These are phyloP conservation scores for Hirsutella minnesotensis DNA, from an alignment of 2,329 filamentous ascomycete genomes.

Conservation along the genomic window DNA sequence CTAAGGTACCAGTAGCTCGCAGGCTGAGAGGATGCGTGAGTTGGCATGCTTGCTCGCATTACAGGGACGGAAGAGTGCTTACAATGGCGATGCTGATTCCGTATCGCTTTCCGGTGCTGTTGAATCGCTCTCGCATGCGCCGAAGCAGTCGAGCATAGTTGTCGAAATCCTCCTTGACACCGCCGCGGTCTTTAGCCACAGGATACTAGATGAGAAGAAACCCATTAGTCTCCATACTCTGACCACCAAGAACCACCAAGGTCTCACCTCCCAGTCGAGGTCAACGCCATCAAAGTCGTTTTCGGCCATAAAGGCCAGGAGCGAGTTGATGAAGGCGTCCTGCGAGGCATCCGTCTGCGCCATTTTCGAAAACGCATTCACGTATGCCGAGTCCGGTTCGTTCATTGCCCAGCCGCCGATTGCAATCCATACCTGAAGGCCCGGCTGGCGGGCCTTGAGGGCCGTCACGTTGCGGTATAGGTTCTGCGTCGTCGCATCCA, in stretches of 20 bases:
- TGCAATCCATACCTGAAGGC: slow-evolving; percentile 18
- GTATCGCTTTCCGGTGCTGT: not conserved
- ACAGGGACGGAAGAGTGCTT: slow-evolving; percentile 6
- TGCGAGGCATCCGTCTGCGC: slow-evolving; percentile 5
- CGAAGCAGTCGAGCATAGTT: slow-evolving; percentile 13
- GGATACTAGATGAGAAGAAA: slow-evolving; percentile 8
- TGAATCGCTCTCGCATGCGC: slow-evolving; percentile 7
- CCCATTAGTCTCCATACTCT: not conserved
- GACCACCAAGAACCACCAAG: not conserved
- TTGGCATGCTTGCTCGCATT: not conserved
- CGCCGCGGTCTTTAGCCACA: slow-evolving; percentile 11
- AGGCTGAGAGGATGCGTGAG: slow-evolving; percentile 3
- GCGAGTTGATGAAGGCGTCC: slow-evolving; percentile 21
- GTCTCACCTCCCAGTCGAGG: slow-evolving; percentile 14
- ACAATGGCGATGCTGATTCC: too few relatives aligned
- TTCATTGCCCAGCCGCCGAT: slow-evolving; percentile 24
- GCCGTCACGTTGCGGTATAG: not conserved
- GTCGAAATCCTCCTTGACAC: slow-evolving; percentile 8
- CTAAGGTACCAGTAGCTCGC: slow-evolving; percentile 19
- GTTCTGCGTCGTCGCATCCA: not conserved
- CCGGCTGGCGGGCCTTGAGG: not conserved
- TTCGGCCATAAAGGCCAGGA: slow-evolving; percentile 25
- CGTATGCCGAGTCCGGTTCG: slow-evolving; percentile 11
- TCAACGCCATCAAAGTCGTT: slow-evolving; percentile 24
- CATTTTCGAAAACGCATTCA: slow-evolving; percentile 15